Conservation (phyloP, 768 basidiomycete genomes). For the Rhodotorula taiwanensis region DNA sequence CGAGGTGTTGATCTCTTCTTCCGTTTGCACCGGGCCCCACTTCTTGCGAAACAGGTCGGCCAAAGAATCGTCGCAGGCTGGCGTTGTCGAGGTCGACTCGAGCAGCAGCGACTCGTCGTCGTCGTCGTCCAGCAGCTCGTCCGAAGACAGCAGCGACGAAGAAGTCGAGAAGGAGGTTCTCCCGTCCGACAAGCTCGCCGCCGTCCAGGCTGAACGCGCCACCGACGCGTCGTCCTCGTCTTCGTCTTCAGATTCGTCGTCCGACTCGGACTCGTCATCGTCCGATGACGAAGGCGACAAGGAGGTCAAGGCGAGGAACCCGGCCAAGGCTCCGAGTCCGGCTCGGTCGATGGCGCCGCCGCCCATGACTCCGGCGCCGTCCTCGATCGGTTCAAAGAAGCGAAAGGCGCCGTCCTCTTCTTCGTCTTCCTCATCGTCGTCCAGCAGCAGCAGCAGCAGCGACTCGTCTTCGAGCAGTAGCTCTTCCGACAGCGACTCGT, state of each 20-base stretch:
- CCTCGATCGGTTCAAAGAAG: conserved; percentile 22
- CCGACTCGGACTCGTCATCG: conserved; percentile 13
- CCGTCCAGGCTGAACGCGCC: conserved; percentile 11
- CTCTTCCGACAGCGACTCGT: conserved; percentile 9
- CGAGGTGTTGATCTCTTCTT: background rate
- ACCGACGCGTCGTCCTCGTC: conserved; percentile 4
- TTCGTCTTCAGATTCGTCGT: conserved; percentile 33
- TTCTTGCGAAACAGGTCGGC: too few species aligned
- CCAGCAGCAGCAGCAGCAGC: conserved; percentile 5
- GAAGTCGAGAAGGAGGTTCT: conserved; percentile 33
- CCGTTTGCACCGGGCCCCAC: too few species aligned
- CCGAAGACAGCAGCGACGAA: conserved; percentile 11
- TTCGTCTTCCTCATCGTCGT: conserved; percentile 7
- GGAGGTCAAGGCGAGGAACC: conserved; percentile 15
- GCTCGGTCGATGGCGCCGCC: conserved; percentile 1
- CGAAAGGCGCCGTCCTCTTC: conserved; percentile 9
- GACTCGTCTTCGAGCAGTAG: conserved; percentile 24
- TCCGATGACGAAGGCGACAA: conserved; percentile 33
- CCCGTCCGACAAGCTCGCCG: conserved; percentile 15
- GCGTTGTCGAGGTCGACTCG: background rate
- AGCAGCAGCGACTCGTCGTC: conserved; percentile 5
- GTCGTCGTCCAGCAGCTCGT: conserved; percentile 30
- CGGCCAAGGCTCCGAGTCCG: conserved; percentile 3
- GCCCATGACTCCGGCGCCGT: conserved; percentile 1
- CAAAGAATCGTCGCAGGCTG: background rate